phyloP scores from a whole-genome alignment of 176 grass and related monocot species.

The Eremochloa ophiuroides region DNA sequence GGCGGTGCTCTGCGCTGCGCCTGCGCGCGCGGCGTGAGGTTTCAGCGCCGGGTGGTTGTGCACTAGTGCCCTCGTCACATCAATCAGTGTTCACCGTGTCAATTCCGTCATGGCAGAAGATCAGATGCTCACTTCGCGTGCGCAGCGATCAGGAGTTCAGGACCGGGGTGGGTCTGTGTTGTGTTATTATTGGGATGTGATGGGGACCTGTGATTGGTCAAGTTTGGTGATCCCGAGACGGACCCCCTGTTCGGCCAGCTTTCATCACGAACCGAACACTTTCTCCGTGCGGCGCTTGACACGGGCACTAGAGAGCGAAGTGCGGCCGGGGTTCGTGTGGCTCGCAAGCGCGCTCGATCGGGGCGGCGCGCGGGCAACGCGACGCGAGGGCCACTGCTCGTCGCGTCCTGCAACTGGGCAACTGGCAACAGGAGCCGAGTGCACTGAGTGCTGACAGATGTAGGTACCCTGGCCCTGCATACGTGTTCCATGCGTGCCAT shows the following conservation, averaged over 20 bases:
- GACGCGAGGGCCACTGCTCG: neutral
- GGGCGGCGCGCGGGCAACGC: neutral
- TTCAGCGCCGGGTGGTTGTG: neutral
- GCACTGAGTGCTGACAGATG: neutral
- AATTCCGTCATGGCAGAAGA: neutral
- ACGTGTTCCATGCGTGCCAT: neutral
- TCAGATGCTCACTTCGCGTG: neutral
- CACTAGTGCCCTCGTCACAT: conserved; percentile 15
- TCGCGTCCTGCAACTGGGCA: neutral
- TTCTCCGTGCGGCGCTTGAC: conserved; percentile 4
- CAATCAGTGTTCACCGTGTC: neutral
- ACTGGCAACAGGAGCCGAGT: neutral
- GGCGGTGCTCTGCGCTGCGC: too few species aligned
- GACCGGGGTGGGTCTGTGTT: neutral
- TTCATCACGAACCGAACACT: neutral
- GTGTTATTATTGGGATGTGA: conserved; percentile 10
- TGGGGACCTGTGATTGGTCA: neutral
- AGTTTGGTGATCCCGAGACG: neutral
- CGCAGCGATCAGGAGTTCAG: neutral
- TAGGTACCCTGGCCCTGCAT: too few species aligned
- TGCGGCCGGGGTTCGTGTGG: neutral
- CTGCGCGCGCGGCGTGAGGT: neutral
- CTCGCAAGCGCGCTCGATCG: neutral
- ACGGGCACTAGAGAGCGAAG: neutral
- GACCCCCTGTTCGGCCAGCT: conserved; percentile 17